Conservation (phyloP, 2,329 filamentous ascomycete species). For the Cladosporium sp. region DNA sequence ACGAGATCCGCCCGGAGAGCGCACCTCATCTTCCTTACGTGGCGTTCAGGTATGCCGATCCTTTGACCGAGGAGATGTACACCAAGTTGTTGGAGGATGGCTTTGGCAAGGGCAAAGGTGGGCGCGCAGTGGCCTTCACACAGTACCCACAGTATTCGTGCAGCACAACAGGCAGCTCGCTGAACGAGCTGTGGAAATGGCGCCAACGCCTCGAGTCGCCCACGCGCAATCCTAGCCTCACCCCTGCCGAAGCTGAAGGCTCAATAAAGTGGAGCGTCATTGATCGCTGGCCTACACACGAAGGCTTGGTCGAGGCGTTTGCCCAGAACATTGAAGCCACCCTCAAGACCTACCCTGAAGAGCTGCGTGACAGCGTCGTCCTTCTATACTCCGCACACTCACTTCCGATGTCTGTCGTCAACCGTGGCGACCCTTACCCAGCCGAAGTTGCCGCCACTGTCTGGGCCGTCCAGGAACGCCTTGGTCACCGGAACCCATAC, state of each 20-base stretch:
- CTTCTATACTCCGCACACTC: slow-evolving; percentile 89
- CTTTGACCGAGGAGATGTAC: slow-evolving; percentile 93
- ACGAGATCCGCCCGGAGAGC: slow-evolving; percentile 84
- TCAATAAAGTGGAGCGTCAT: slow-evolving; percentile 95
- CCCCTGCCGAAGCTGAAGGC: slow-evolving; percentile 56
- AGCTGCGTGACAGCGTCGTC: slow-evolving; percentile 73
- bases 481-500: slow-evolving; percentile 86
- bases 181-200: slow-evolving; percentile 99
- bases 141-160: slow-evolving; percentile 99
- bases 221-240: slow-evolving; percentile 33
- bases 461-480: slow-evolving; percentile 88
- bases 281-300: slow-evolving; percentile 92
- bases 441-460: slow-evolving; percentile 94
- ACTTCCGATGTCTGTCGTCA: slow-evolving; percentile 94
- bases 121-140: slow-evolving; percentile 91
- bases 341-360: slow-evolving; percentile 76
- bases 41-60: slow-evolving; percentile 91
- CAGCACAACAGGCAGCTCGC: slow-evolving; percentile 89
- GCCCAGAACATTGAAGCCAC: slow-evolving; percentile 87
- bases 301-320: slow-evolving; percentile 85
- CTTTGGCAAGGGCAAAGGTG: slow-evolving; percentile 84
- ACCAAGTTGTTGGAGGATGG: slow-evolving; percentile 76
- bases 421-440: slow-evolving; percentile 91
- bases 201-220: slow-evolving; percentile 69
- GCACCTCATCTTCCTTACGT: slow-evolving; percentile 97